These are phyloP conservation scores for Quercus tomentella DNA, from an alignment of 331 rosid species.

Conservation along the genomic window DNA sequence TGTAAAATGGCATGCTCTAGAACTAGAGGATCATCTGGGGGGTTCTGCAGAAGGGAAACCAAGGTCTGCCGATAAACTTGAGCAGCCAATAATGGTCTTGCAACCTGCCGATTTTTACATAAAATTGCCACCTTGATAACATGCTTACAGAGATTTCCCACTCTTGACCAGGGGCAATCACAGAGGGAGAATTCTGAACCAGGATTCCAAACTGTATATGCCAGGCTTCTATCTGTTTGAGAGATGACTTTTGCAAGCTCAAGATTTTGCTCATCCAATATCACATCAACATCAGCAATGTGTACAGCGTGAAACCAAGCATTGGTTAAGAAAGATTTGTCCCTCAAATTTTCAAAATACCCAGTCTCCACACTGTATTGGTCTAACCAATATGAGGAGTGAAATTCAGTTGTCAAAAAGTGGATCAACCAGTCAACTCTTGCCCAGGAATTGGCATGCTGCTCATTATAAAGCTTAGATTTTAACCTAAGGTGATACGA, in stretches of 20 bases:
- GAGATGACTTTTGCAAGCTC: constrained; percentile 62
- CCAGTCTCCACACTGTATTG: constrained; percentile 64
- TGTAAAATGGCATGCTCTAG: constrained; percentile 59
- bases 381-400: constrained; percentile 65
- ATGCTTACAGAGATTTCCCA: constrained; percentile 74
- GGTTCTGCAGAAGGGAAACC: constrained; percentile 53
- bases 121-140: constrained; percentile 66
- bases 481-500: constrained; percentile 65
- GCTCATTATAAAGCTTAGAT: constrained; percentile 54
- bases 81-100: constrained; percentile 58
- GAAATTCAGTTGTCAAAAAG: constrained; percentile 60
- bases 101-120: constrained; percentile 55
- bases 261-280: constrained; percentile 61
- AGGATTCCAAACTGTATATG: constrained; percentile 66
- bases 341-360: constrained; percentile 48
- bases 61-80: constrained; percentile 58
- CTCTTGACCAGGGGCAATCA: constrained; percentile 70
- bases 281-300: constrained; percentile 61
- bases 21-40: constrained; percentile 67
- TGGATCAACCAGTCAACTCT: constrained; percentile 74
- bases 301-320: constrained; percentile 66
- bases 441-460: constrained; percentile 38
- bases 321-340: constrained; percentile 42
- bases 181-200: constrained; percentile 80
- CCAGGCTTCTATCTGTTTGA: constrained; percentile 56